Evolutionary conservation across 176 grass and related monocot species (phyloP), one percentile per base, ranked within the genome.

Genomic region (Musa schizocarpa): DNA sequence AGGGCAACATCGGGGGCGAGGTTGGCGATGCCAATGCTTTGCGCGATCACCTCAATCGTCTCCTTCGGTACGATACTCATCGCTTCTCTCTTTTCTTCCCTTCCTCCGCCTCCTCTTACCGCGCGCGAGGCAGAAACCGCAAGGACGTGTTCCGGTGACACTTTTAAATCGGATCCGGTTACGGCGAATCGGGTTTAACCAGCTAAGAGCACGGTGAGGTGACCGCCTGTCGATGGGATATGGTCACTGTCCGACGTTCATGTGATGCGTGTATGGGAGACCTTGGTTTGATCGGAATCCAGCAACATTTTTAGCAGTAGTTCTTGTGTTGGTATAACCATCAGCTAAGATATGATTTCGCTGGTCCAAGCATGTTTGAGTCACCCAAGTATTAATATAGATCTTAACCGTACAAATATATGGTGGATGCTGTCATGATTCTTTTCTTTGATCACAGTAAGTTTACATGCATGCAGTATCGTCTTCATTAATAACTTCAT

Each of bases 21-120:
- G 76, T 72, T 89, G 63, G 86, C 14, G 52, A 97, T 97, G 67
- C 93, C 93, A 27, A 93, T 87, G 82, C 93, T 88, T 77, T 97
- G 90, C 6, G 88, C 88, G 55, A 97, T 87, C 69, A 90, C 90
- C 80, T 93, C 93, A 49, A 97, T 88, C 52, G 87, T 97, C 90
- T 97, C 93, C 76, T 93, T 96, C 11, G 93, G 89, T 11, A 96
- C 85, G 49, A 90, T 92, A 66, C 93, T 92, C 92, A 96, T 74
- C 13, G 22, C 25, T 50, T 3, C 5, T 54, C 53, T 49, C 21
- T 69, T 9, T 70, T 62, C 34, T 43, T 43, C 34, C 0, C 34
- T 4, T 43, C 34, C 27, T 79, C 26, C 52, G 8, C 11, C 54
- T 21, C 9, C 62, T 21, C 10, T 12, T 12, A 7, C 5, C n/a